These are phyloP conservation scores for Physcomitrium patens DNA, from an alignment of 225 moss, liverwort and hornwort species.

Conservation along the genomic window DNA sequence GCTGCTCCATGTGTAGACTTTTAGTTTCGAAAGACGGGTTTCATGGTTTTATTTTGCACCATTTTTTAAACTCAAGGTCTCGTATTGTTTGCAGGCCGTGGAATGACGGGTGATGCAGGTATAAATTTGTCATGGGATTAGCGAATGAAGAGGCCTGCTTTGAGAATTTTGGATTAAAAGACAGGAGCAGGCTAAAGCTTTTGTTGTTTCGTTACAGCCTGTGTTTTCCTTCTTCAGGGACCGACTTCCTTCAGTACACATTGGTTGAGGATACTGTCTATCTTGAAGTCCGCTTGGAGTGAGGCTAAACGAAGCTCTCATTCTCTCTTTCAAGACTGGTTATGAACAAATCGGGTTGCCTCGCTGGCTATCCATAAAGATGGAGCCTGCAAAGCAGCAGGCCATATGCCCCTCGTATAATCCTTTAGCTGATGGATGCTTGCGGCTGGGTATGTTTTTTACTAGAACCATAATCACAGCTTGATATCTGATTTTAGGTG, in stretches of 20 bases:
- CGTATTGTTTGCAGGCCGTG: conserved; percentile 46
- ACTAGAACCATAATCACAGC: conserved; percentile 28
- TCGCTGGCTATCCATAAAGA: conserved; percentile 26
- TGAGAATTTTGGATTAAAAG: conserved; percentile 32
- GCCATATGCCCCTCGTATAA: conserved; percentile 11
- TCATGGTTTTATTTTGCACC: background rate
- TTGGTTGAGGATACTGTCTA: conserved; percentile 13
- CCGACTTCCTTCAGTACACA: conserved; percentile 23
- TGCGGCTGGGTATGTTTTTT: conserved; percentile 35
- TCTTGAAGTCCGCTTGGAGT: conserved; percentile 32
- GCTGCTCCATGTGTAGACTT: conserved; percentile 1
- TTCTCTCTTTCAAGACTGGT: conserved; percentile 29
- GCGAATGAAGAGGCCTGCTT: conserved; percentile 32
- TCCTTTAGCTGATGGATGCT: conserved; percentile 30
- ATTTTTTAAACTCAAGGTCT: conserved; percentile 4
- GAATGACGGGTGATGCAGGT: conserved; percentile 51
- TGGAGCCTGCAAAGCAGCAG: conserved; percentile 35
- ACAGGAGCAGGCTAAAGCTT: conserved; percentile 26
- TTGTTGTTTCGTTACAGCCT: conserved; percentile 24
- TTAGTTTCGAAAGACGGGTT: background rate
- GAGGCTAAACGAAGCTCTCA: conserved; percentile 25
- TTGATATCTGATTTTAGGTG: conserved; percentile 27
- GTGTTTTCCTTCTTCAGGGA: conserved; percentile 28
- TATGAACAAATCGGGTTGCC: conserved; percentile 18
- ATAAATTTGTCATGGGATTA: conserved; percentile 30